A percentile compares a stretch with the other conserved stretches of the same genome.
Conservation (phyloP, 169 alveolate species). For the Theileria equi region DNA sequence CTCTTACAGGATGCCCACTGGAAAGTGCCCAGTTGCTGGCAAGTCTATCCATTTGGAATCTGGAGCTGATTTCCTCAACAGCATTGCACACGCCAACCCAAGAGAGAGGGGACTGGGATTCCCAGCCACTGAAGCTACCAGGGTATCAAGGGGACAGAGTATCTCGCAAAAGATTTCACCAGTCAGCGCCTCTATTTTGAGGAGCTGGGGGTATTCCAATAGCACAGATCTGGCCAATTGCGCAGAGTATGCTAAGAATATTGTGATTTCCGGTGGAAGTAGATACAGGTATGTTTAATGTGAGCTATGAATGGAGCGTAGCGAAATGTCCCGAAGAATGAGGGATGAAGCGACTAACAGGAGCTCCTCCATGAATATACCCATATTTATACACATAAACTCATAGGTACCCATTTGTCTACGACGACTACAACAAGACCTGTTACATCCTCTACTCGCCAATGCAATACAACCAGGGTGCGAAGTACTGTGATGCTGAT, state of each 20-base stretch:
- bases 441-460: conserved; percentile 70
- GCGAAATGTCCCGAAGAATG: no score
- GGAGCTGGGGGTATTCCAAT: conserved; percentile 28
- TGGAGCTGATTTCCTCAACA: conserved; percentile 61
- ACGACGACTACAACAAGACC: conserved; percentile 45
- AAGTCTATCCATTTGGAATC: conserved; percentile 61
- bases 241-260: conserved; percentile 65
- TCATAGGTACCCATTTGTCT: conserved; percentile 77
- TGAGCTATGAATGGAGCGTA: no score
- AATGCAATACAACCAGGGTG: conserved; percentile 75
- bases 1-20: conserved; percentile 69
- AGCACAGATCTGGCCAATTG: conserved; percentile 67
- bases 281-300: conserved; percentile 60
- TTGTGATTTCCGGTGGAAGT: conserved; percentile 37
- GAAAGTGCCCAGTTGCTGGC: conserved; percentile 78
- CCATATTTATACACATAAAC: no score
- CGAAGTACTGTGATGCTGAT: conserved; percentile 68
- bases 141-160: neutral
- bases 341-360: no score
- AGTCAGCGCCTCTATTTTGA: conserved; percentile 42
- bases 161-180: conserved; percentile 60
- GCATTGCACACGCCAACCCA: conserved; percentile 54
- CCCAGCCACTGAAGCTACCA: conserved; percentile 33
- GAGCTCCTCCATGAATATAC: no score
- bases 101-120: conserved; percentile 67